Evolutionary conservation across 129 eudicot genomes (phyloP).

Genomic region (Artemisia tridentata): DNA sequence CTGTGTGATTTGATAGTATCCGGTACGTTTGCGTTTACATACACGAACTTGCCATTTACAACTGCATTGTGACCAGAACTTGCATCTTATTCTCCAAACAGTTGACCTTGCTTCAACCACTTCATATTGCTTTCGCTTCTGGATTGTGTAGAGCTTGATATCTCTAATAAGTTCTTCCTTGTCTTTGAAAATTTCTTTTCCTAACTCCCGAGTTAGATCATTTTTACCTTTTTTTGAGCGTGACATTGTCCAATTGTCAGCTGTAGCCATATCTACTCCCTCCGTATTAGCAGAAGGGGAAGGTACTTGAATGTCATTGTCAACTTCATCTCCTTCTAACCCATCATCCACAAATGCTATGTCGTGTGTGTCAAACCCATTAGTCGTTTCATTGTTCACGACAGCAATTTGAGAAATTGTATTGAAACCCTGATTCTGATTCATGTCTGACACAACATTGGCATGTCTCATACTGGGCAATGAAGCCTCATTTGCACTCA

Average conservation of each 20-base stretch:
- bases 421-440: not conserved
- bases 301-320: not conserved
- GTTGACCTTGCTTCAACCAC: too few species aligned
- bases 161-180: not conserved
- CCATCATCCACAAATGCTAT: too few species aligned
- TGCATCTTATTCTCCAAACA: too few species aligned
- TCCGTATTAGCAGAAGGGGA: not conserved
- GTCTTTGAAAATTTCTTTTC: not conserved
- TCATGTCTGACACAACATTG: constrained; percentile 6
- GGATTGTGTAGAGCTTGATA: too few species aligned
- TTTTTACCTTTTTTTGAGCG: not conserved
- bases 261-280: not conserved
- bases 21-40: too few species aligned
- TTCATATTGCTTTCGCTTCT: too few species aligned
- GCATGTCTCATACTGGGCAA: not conserved
- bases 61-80: too few species aligned
- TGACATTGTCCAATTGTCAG: not conserved
- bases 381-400: not conserved
- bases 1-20: not conserved
- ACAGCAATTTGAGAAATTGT: too few species aligned
- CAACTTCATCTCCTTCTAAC: constrained; percentile 9
- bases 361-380: not conserved
- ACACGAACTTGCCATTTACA: too few species aligned
- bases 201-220: not conserved
- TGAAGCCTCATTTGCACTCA: not conserved